Evolutionary conservation across 495 filamentous ascomycete species (phyloP), one percentile per base, ranked within the genome.

Genomic region (Penicillium canescens): DNA sequence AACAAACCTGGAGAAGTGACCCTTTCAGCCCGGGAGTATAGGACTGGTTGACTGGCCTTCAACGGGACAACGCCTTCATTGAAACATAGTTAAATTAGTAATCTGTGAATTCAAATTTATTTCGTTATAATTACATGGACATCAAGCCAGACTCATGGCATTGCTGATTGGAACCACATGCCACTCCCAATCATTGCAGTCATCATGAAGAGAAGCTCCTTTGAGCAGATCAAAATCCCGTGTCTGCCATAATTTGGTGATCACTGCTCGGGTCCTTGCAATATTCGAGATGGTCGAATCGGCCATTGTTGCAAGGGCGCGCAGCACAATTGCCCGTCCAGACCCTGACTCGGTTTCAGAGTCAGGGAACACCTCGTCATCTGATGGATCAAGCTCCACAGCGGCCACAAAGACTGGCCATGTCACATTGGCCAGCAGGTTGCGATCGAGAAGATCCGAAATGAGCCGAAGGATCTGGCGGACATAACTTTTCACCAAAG

Each of bases 331-430:
- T n/a, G 68, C 63, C 28, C 75, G 63, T 5, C 72, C 72, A 26
- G 68, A 69, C 2, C 63, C 62, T 0, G 57, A 36, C 3, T 57
- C 48, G 7, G 48, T 55, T 18, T 54, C 46, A 1, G 38, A 40
- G n/a, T 63, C 62, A 2, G 50, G 57, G 62, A 67, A 74, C 6
- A 74, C 44, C 40, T 75, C 68, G 42, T 78, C 73, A 12, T 69
- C 59, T 3, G 65, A 49, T 3, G 74, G 73, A 28, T 78, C 70
- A 2, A 78, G 61, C 40, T 78, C 74, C 10, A 76, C 71, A 3
- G 72, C 73, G 3, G 72, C 74, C 40, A 78, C 74, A 50, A 78
- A 78, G 1, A 78, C 56, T n/a, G 74, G 73, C 70, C 72, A 78
- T 33, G 71, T 69, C 37, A 75, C 62, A 48, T 67, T 71, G 23